phyloP scores from a whole-genome alignment of 164 flowering plant genomes.

The Macadamia integrifolia region DNA sequence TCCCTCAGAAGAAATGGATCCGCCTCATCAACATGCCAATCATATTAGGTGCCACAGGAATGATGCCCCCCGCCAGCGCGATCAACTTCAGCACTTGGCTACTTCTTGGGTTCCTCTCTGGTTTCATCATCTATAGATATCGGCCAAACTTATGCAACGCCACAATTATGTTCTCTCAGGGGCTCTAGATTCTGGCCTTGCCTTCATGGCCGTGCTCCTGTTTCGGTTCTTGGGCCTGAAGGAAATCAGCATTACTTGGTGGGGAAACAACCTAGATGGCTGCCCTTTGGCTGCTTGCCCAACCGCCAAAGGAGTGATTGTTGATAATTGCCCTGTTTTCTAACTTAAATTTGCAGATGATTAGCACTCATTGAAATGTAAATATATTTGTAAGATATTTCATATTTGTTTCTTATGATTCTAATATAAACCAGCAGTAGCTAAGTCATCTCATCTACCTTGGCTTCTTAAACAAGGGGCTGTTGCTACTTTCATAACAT shows the following conservation, averaged over 20 bases:
- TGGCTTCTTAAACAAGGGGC: no score
- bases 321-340: constrained; percentile 60
- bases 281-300: constrained; percentile 73
- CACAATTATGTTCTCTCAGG: constrained; percentile 79
- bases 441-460: no score
- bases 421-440: no score
- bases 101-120: constrained; percentile 56
- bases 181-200: constrained; percentile 75
- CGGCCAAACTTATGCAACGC: constrained; percentile 51
- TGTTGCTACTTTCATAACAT: no score
- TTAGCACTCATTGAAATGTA: no score
- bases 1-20: constrained; percentile 70
- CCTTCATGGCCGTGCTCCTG: constrained; percentile 76
- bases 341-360: not conserved
- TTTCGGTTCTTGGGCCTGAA: constrained; percentile 50
- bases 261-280: constrained; percentile 68
- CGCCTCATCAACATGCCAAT: constrained; percentile 71
- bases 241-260: constrained; percentile 47
- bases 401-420: no score
- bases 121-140: constrained; percentile 54
- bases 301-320: constrained; percentile 53
- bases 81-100: constrained; percentile 72
- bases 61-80: constrained; percentile 77
- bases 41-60: constrained; percentile 51
- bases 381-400: no score